Percentiles rank a stretch among this genome's conserved stretches.
phyloP scores from a whole-genome alignment of 805 yeast genomes.

The Komagataella pseudopastoris region DNA sequence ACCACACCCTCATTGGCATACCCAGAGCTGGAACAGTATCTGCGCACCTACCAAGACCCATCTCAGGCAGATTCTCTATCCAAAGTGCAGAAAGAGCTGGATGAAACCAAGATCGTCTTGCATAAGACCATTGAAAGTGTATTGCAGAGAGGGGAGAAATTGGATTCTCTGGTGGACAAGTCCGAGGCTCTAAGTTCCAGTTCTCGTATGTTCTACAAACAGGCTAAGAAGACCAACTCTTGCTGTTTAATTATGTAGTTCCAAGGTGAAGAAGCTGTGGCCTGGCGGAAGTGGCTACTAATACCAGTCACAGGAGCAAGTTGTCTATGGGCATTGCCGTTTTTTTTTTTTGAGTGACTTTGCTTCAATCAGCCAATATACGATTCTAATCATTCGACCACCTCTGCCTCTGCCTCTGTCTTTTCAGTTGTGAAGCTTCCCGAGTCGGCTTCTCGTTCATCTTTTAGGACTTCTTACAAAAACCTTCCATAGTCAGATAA shows the following conservation, averaged over 20 bases:
- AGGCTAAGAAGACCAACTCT: conserved; percentile 89
- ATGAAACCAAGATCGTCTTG: conserved; percentile 91
- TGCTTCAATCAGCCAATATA: not conserved
- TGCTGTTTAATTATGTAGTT: conserved; percentile 66
- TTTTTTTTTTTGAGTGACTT: not conserved
- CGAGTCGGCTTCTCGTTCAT: not conserved
- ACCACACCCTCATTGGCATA: conserved; percentile 32
- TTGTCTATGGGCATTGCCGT: not conserved
- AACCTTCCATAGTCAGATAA: not conserved
- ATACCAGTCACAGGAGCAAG: not conserved
- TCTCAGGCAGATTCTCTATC: conserved; percentile 91
- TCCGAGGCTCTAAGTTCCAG: conserved; percentile 83
- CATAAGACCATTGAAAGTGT: conserved; percentile 94
- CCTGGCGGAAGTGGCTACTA: not conserved
- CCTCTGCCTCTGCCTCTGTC: not conserved
- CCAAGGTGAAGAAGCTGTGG: not conserved
- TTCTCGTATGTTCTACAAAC: conserved; percentile 90
- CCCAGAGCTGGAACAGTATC: conserved; percentile 52
- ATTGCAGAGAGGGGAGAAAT: conserved; percentile 89
- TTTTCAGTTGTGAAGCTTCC: not conserved
- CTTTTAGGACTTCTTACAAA: not conserved
- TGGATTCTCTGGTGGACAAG: conserved; percentile 89
- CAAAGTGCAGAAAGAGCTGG: conserved; percentile 96
- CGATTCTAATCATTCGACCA: too few species aligned
- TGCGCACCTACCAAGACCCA: conserved; percentile 89